Evolutionary conservation across 73 alveolate genomes (phyloP).

Genomic region (Paramecium caudatum): DNA sequence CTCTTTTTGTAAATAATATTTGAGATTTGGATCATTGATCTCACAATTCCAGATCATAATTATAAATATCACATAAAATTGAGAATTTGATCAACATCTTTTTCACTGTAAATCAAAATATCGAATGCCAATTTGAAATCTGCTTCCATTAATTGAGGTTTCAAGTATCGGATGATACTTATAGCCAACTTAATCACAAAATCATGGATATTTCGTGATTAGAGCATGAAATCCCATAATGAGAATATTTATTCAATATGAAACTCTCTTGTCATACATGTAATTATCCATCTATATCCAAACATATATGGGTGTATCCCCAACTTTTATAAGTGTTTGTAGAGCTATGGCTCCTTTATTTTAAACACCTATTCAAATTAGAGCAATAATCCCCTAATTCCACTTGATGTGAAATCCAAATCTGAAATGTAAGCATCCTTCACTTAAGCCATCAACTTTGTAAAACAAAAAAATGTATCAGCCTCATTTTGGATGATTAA

Average conservation of each 20-base stretch:
- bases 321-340: neutral
- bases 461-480: slow-evolving; percentile 55
- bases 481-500: slow-evolving; percentile 35
- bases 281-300: slow-evolving; percentile 53
- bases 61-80: slow-evolving; percentile 26
- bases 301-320: slow-evolving; percentile 52
- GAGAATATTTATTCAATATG: slow-evolving; percentile 3
- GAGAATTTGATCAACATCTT: slow-evolving; percentile 43
- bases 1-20: neutral
- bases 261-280: slow-evolving; percentile 27
- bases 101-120: slow-evolving; percentile 36
- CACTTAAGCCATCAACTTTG: slow-evolving; percentile 16
- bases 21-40: neutral
- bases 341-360: neutral
- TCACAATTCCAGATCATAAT: neutral
- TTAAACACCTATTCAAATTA: neutral
- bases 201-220: neutral
- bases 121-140: slow-evolving; percentile 42
- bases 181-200: neutral
- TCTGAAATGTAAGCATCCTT: slow-evolving; percentile 9
- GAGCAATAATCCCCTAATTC: slow-evolving; percentile 25
- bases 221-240: slow-evolving; percentile 54
- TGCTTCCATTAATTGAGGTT: slow-evolving; percentile 44
- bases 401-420: neutral
- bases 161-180: neutral